A percentile compares a stretch with the other conserved stretches of the same genome.
Evolutionary conservation across 2,329 filamentous ascomycete genomes (phyloP).

Genomic region (Myriosclerotinia curreyana): DNA sequence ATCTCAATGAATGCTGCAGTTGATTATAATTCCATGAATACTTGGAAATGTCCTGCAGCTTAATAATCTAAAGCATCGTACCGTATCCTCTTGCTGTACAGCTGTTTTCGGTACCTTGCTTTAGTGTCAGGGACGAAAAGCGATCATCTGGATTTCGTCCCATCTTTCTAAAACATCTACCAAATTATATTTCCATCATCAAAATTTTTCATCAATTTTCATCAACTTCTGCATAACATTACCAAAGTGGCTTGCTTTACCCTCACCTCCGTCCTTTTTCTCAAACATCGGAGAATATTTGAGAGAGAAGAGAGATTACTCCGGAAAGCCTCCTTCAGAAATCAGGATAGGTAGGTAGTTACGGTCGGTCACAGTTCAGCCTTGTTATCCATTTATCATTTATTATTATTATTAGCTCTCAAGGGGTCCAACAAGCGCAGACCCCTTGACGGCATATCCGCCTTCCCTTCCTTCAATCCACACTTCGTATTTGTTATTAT

Average conservation of each 20-base stretch:
- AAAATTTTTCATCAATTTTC: neutral
- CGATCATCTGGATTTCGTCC: constrained; percentile 22
- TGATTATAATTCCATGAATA: neutral
- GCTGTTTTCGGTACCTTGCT: constrained; percentile 11
- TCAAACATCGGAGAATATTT: constrained; percentile 22
- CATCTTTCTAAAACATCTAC: constrained; percentile 22
- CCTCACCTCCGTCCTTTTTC: neutral
- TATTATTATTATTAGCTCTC: constrained; percentile 5
- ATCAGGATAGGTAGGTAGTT: neutral
- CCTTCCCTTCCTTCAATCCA: constrained; percentile 64
- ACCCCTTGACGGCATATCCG: constrained; percentile 62
- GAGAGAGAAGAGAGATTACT: constrained; percentile 21
- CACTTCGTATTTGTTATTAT: constrained; percentile 52
- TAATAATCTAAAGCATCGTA: neutral
- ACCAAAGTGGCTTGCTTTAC: constrained; percentile 19
- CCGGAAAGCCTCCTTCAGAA: neutral
- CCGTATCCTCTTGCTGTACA: no score
- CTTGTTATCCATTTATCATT: constrained; percentile 16
- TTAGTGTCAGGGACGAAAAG: constrained; percentile 20
- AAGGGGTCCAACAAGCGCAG: constrained; percentile 34
- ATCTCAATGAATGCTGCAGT: no score
- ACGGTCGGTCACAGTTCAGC: constrained; percentile 15
- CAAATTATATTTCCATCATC: constrained; percentile 8
- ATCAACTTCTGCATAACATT: constrained; percentile 12
- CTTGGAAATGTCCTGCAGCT: neutral